Evolutionary conservation across 1,284 basidiomycete genomes (phyloP).

Genomic region (Cryptococcus jaspeensis): DNA sequence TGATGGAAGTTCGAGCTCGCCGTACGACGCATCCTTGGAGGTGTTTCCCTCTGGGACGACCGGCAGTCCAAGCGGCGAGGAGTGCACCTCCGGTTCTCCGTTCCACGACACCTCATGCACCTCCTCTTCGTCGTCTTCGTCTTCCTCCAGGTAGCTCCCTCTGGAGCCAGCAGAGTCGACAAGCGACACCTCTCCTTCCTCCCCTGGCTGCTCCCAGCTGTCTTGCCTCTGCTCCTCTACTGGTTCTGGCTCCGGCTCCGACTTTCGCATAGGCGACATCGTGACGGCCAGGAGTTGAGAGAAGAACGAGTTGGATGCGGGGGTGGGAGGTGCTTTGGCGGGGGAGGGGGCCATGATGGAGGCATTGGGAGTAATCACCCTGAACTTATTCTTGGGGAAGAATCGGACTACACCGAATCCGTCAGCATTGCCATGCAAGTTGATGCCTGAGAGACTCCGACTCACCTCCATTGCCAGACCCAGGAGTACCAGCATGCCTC

Average conservation of each 20-base stretch:
- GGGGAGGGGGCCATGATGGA: constrained; percentile 14
- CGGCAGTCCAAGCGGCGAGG: constrained; percentile 30
- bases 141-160: constrained; percentile 8
- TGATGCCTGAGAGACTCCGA: not conserved
- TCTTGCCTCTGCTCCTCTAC: constrained; percentile 19
- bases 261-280: constrained; percentile 24
- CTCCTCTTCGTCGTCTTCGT: constrained; percentile 14
- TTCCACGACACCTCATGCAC: constrained; percentile 29
- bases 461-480: constrained; percentile 44
- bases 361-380: constrained; percentile 42
- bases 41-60: constrained; percentile 7
- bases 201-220: constrained; percentile 40
- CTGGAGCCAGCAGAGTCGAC: constrained; percentile 24
- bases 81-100: constrained; percentile 30
- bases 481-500: constrained; percentile 35
- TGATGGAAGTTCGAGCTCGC: constrained; percentile 24
- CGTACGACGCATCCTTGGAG: constrained; percentile 20
- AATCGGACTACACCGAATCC: constrained; percentile 33
- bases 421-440: not conserved
- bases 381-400: constrained; percentile 42
- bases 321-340: constrained; percentile 17
- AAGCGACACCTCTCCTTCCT: constrained; percentile 42
- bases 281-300: constrained; percentile 36
- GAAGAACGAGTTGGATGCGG: constrained; percentile 32
- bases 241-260: not conserved